phyloP scores from a whole-genome alignment of 2,329 filamentous ascomycete genomes.

The Aspergillus udagawae region DNA sequence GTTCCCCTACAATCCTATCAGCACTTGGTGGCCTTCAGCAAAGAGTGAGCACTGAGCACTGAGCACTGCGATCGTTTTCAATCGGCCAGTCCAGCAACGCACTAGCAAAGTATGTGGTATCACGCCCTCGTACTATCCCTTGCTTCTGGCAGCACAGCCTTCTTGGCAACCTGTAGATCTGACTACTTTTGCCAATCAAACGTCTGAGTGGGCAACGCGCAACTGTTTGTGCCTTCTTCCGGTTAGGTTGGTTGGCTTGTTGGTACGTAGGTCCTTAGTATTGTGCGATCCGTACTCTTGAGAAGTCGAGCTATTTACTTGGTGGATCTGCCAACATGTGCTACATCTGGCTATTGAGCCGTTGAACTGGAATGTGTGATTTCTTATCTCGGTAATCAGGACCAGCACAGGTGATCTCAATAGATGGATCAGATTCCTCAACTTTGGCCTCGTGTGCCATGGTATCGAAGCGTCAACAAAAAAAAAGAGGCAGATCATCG shows the following conservation, averaged over 20 bases:
- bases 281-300: neutral
- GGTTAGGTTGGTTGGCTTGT: neutral
- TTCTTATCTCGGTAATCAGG: conserved; percentile 1
- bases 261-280: too few species aligned
- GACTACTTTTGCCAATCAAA: conserved; percentile 8
- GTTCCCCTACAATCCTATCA: neutral
- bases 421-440: neutral
- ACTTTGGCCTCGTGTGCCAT: conserved; percentile 1
- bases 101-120: neutral
- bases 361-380: neutral
- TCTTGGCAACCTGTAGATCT: conserved; percentile 18
- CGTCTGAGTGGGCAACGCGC: conserved; percentile 3
- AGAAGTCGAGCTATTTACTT: neutral
- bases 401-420: neutral
- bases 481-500: neutral
- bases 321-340: neutral
- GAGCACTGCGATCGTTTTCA: neutral
- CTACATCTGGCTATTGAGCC: neutral
- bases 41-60: neutral
- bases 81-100: neutral
- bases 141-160: conserved; percentile 15
- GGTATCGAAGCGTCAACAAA: neutral
- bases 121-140: conserved; percentile 1
- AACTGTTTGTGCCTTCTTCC: conserved; percentile 8
- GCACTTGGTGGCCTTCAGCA: neutral